Evolutionary conservation across 495 filamentous ascomycete species (phyloP).

Genomic region (Podospora anserina): DNA sequence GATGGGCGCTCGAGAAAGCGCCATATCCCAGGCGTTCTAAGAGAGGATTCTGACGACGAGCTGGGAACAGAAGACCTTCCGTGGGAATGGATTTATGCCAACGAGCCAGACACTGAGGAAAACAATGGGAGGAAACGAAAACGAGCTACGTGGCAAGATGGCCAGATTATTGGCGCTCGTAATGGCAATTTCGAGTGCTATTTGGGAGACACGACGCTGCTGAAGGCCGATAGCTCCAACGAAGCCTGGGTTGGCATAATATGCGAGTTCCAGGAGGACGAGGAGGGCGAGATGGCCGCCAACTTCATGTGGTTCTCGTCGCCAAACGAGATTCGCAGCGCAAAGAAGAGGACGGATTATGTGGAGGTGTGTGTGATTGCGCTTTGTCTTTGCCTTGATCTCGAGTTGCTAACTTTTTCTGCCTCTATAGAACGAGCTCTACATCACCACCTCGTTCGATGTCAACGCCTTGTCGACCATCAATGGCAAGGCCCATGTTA

Average conservation of each 20-base stretch:
- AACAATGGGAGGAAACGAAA: slow-evolving; percentile 38
- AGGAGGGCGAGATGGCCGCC: slow-evolving; percentile 63
- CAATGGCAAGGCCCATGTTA: slow-evolving; percentile 77
- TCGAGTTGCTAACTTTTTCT: background rate
- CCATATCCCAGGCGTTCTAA: slow-evolving; percentile 49
- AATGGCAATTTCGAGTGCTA: slow-evolving; percentile 82
- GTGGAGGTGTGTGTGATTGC: slow-evolving; percentile 50
- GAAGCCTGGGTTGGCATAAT: slow-evolving; percentile 91
- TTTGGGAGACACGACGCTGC: slow-evolving; percentile 76
- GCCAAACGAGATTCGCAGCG: slow-evolving; percentile 78
- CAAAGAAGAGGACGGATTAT: slow-evolving; percentile 79
- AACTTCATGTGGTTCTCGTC: slow-evolving; percentile 90
- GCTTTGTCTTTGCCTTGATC: background rate
- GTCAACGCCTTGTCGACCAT: slow-evolving; percentile 82
- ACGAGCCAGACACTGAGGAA: slow-evolving; percentile 23
- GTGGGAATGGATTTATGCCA: slow-evolving; percentile 88
- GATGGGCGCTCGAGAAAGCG: slow-evolving; percentile 1
- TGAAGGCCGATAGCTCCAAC: slow-evolving; percentile 75
- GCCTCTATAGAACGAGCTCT: slow-evolving; percentile 70
- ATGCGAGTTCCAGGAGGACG: slow-evolving; percentile 68
- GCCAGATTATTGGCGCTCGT: slow-evolving; percentile 70
- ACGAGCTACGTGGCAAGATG: slow-evolving; percentile 29
- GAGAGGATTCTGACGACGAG: slow-evolving; percentile 92
- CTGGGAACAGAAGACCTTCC: slow-evolving; percentile 77
- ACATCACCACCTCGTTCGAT: slow-evolving; percentile 82